phyloP scores from a whole-genome alignment of 768 basidiomycete genomes.

The Panaeolus papilionaceus region DNA sequence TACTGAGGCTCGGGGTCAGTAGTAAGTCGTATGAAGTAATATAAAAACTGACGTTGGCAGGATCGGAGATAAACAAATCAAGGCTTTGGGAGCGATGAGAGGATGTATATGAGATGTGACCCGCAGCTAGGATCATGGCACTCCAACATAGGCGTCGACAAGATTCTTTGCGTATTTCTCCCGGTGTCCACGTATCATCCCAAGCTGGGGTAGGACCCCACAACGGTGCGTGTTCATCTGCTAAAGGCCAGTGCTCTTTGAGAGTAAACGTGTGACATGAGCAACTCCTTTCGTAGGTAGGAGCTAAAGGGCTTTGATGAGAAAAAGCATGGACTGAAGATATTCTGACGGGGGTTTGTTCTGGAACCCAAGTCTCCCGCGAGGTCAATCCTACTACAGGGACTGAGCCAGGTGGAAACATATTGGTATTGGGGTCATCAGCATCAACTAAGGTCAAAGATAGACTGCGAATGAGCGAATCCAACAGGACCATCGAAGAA shows the following conservation, averaged over 20 bases:
- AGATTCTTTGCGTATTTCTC: slow-evolving; percentile 73
- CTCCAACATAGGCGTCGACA: slow-evolving; percentile 80
- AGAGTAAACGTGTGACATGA: slow-evolving; percentile 58
- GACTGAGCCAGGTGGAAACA: slow-evolving; percentile 56
- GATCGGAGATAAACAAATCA: slow-evolving; percentile 65
- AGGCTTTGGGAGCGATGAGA: slow-evolving; percentile 45
- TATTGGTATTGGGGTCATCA: slow-evolving; percentile 55
- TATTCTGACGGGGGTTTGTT: slow-evolving; percentile 18
- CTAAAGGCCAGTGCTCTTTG: slow-evolving; percentile 54
- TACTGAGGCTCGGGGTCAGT: slow-evolving; percentile 47
- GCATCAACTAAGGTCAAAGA: slow-evolving; percentile 65
- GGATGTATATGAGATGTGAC: slow-evolving; percentile 64
- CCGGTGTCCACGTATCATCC: slow-evolving; percentile 61
- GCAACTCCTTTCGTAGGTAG: slow-evolving; percentile 40
- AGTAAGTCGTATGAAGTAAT: slow-evolving; percentile 12
- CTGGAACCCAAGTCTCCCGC: slow-evolving; percentile 27
- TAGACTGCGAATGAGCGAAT: slow-evolving; percentile 69
- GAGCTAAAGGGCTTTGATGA: slow-evolving; percentile 16
- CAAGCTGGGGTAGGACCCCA: slow-evolving; percentile 74
- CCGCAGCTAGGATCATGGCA: slow-evolving; percentile 65
- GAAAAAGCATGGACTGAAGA: slow-evolving; percentile 8
- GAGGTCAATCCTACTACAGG: slow-evolving; percentile 43
- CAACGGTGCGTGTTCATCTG: slow-evolving; percentile 59
- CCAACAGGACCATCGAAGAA: slow-evolving; percentile 66
- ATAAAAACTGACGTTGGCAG: slow-evolving; percentile 61